Conservation (phyloP, 2,329 filamentous ascomycete genomes). For the Trichoderma lentiforme region DNA sequence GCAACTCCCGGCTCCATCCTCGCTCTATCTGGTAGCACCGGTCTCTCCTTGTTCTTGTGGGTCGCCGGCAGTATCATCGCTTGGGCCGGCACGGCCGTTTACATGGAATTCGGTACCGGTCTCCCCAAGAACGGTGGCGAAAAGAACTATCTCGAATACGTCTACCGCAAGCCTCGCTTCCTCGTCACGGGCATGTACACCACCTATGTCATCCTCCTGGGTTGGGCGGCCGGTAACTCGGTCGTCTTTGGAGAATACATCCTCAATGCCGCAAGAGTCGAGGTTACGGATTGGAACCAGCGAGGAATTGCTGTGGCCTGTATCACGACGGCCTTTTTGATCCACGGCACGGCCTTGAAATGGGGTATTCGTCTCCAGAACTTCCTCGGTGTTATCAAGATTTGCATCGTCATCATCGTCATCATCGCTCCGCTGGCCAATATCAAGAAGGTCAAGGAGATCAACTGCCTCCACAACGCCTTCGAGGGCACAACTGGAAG, state of each 20-base stretch:
- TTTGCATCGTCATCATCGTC: conserved; percentile 63
- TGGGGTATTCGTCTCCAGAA: conserved; percentile 69
- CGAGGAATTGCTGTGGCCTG: conserved; percentile 64
- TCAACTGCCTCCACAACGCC: conserved; percentile 60
- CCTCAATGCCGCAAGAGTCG: conserved; percentile 59
- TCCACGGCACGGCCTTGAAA: conserved; percentile 61
- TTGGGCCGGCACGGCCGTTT: conserved; percentile 59
- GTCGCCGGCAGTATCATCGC: conserved; percentile 60
- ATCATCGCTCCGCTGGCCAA: conserved; percentile 61
- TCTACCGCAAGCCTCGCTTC: conserved; percentile 59
- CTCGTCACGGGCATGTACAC: conserved; percentile 59
- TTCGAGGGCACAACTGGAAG: conserved; percentile 65
- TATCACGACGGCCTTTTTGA: conserved; percentile 61
- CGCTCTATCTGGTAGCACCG: conserved; percentile 56
- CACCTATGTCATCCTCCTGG: conserved; percentile 60
- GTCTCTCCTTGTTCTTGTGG: conserved; percentile 62
- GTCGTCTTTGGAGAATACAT: conserved; percentile 71
- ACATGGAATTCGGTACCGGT: conserved; percentile 63
- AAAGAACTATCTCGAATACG: conserved; percentile 65
- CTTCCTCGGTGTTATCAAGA: conserved; percentile 61
- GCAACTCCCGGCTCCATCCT: conserved; percentile 60
- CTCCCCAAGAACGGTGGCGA: conserved; percentile 63
- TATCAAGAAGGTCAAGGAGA: conserved; percentile 54
- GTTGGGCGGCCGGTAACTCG: conserved; percentile 64
- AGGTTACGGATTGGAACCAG: conserved; percentile 65